phyloP scores from a whole-genome alignment of 306 rosid genomes.

The Bauhinia variegata region DNA sequence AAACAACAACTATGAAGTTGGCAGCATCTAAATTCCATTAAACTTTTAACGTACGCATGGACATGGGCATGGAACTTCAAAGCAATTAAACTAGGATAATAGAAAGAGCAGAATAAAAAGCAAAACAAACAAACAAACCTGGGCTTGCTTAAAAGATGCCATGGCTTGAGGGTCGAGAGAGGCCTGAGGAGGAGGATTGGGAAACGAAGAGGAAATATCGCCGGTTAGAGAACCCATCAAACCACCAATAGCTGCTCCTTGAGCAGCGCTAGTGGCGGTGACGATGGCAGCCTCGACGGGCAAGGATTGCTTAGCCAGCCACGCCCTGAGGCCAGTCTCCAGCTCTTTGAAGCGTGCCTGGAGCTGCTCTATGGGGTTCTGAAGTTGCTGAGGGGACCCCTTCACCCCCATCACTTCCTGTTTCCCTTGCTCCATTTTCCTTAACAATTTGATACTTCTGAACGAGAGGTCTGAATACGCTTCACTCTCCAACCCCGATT shows the following conservation, averaged over 20 bases:
- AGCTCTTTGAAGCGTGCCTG: slow-evolving; percentile 72
- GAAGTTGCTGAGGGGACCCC: slow-evolving; percentile 53
- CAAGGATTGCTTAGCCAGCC: slow-evolving; percentile 83
- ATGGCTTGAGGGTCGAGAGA: slow-evolving; percentile 79
- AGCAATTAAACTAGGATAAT: not conserved
- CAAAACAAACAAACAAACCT: slow-evolving; percentile 45
- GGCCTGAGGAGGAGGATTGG: slow-evolving; percentile 70
- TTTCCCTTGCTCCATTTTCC: slow-evolving; percentile 71
- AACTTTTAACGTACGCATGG: not conserved
- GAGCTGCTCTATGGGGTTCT: slow-evolving; percentile 72
- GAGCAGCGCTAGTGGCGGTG: slow-evolving; percentile 82
- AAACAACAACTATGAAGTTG: no score
- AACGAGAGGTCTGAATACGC: no score
- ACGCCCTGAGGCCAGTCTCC: slow-evolving; percentile 56
- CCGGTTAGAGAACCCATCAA: slow-evolving; percentile 81
- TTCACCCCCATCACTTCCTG: slow-evolving; percentile 53
- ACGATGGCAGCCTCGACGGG: slow-evolving; percentile 90
- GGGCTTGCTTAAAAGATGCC: slow-evolving; percentile 94
- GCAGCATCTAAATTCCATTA: not conserved
- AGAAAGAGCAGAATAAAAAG: not conserved
- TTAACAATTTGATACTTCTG: not conserved
- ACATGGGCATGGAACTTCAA: not conserved
- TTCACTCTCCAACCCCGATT: not conserved
- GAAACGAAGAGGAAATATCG: slow-evolving; percentile 65
- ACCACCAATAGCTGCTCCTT: slow-evolving; percentile 89